A percentile compares a stretch with the other conserved stretches of the same genome.
These are phyloP conservation scores for Gillenia trifoliata DNA, from an alignment of 306 rosid genomes.

Conservation along the genomic window DNA sequence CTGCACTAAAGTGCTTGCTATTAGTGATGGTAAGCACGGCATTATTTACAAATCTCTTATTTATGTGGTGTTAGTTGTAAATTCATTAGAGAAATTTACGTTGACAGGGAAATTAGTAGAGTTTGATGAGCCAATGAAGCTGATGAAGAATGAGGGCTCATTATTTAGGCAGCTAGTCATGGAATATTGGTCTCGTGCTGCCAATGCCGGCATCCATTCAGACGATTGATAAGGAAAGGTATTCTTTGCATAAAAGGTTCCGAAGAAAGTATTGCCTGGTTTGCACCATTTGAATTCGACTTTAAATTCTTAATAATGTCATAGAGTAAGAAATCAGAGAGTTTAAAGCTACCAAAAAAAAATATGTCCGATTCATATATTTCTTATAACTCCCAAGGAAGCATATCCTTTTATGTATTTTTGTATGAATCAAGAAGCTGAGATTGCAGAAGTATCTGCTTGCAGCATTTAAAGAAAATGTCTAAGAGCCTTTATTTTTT, in stretches of 20 bases:
- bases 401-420: too few species aligned
- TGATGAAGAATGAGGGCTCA: constrained; percentile 20
- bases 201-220: background rate
- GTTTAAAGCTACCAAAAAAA: too few species aligned
- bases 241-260: too few species aligned
- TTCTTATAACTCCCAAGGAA: too few species aligned
- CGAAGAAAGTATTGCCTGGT: background rate
- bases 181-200: constrained; percentile 29
- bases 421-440: too few species aligned
- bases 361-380: too few species aligned
- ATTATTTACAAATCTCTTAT: background rate
- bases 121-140: constrained; percentile 28
- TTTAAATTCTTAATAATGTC: background rate
- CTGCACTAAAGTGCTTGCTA: constrained; percentile 25
- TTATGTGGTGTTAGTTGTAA: background rate
- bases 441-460: too few species aligned
- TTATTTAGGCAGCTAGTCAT: constrained; percentile 5
- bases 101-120: constrained; percentile 25
- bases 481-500: too few species aligned
- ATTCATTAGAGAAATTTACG: background rate
- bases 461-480: too few species aligned
- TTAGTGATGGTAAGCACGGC: constrained; percentile 24
- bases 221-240: background rate
- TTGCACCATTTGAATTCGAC: background rate
- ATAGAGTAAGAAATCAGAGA: too few species aligned